Conservation (phyloP, 352 stramenopile genomes). For the Plasmopara viticola region DNA sequence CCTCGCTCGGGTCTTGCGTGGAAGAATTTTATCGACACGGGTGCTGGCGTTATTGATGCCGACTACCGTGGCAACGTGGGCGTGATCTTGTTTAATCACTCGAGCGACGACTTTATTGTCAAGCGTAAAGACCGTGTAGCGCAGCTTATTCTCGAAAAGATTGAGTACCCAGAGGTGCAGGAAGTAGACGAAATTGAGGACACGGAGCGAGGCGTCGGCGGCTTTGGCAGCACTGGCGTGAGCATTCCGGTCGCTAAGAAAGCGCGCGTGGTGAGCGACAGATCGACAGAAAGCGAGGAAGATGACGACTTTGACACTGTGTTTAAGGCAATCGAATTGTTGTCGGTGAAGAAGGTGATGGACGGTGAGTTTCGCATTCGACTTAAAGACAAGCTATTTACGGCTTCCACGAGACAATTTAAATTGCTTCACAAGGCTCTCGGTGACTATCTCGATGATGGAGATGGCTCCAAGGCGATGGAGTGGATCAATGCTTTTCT, state of each 20-base stretch:
- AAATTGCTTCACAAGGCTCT: constrained; percentile 48
- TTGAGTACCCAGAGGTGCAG: constrained; percentile 84
- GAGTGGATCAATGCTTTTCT: constrained; percentile 74
- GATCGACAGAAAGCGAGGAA: background rate
- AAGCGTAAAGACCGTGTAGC: constrained; percentile 94
- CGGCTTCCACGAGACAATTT: constrained; percentile 47
- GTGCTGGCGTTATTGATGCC: constrained; percentile 96
- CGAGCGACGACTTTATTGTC: constrained; percentile 90
- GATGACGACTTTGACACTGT: constrained; percentile 18
- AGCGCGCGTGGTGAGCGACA: constrained; percentile 17
- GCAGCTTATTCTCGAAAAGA: constrained; percentile 97
- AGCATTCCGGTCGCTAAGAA: constrained; percentile 49
- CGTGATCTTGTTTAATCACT: constrained; percentile 99
- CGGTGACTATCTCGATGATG: constrained; percentile 29
- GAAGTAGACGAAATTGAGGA: constrained; percentile 95
- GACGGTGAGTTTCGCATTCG: constrained; percentile 40
- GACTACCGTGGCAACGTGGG: constrained; percentile 98
- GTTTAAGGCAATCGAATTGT: constrained; percentile 40
- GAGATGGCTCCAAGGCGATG: constrained; percentile 38
- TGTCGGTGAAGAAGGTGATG: constrained; percentile 41
- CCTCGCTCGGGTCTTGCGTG: constrained; percentile 91
- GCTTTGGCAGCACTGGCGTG: constrained; percentile 95
- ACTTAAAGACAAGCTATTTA: constrained; percentile 55
- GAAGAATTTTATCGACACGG: constrained; percentile 98
- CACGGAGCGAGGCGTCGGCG: constrained; percentile 89